A percentile compares a stretch with the other conserved stretches of the same genome.
Evolutionary conservation across 2,329 filamentous ascomycete species (phyloP).

Genomic region (Sclerotinia minor): DNA sequence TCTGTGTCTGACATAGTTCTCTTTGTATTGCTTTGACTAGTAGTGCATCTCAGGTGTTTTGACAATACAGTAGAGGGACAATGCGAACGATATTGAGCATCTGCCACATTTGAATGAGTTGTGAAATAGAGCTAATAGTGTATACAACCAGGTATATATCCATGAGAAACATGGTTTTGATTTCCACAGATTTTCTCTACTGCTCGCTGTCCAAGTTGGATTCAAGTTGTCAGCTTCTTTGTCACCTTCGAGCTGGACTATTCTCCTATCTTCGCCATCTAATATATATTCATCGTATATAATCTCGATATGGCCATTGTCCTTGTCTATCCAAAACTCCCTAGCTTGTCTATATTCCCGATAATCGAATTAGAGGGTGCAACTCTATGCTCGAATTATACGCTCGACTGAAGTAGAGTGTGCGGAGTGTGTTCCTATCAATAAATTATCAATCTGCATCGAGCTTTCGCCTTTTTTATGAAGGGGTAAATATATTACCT

Average conservation of each 20-base stretch:
- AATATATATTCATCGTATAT: not conserved
- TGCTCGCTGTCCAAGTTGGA: not conserved
- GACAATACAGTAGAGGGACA: not conserved
- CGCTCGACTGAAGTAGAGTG: not conserved
- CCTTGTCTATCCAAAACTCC: not conserved
- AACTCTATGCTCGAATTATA: not conserved
- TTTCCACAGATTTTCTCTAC: not conserved
- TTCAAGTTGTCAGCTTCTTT: not conserved
- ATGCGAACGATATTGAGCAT: not conserved
- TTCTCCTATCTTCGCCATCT: not conserved
- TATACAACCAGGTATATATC: not conserved
- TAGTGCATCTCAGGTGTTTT: not conserved
- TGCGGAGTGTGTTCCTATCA: not conserved
- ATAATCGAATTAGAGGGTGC: not conserved
- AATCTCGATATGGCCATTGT: too few relatives aligned
- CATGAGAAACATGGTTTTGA: not conserved
- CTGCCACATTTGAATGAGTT: not conserved
- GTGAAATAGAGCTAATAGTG: not conserved
- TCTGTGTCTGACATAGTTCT: not conserved
- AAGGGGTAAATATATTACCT: not conserved
- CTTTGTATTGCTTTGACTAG: not conserved
- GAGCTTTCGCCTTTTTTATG: not conserved
- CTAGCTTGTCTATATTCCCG: not conserved
- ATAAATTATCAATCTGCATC: not conserved
- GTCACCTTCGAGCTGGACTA: not conserved